Evolutionary conservation across 1,139 yeast genomes (phyloP), one percentile per base, ranked within the genome.

Genomic region (Hansenula sp.): DNA sequence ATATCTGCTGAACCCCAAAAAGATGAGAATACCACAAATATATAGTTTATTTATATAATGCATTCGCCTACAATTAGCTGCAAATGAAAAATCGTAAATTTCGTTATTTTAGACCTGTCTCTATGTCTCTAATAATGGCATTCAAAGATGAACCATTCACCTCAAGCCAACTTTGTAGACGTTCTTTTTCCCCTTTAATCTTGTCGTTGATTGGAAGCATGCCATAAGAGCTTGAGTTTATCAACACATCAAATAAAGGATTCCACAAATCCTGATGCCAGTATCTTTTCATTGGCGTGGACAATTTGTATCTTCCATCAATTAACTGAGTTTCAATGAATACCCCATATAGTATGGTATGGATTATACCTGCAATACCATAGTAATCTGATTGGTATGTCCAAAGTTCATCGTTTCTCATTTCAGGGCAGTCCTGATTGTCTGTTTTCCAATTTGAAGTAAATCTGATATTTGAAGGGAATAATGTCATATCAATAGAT

Each of bases 361-460:
- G 94, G 2, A 87, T 65, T 0, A 85, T 75, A 27, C 82, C 75
- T 0, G 96, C 97, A 22, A 87, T 50, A 0, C 96, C 97, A 57
- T 75, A 85, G 58, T 88, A 88, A 61, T 90, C 97, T 4, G 85
- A 82, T 54, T 89, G 90, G 55, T 73, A 87, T 3, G 78, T 74
- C 96, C 96, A 90, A 0, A 84, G 73, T 37, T 68, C 56, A 3
- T 75, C 69, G 3, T 73, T 64, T 42, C 79, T 68, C 82, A 86
- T 80, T 53, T 83, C 87, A 4, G 79, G 77, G 56, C 95, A 87
- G 53, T 87, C 95, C 52, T 82, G 92, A 40, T 71, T 70, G 53
- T 82, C 88, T 2, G 81, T 68, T 36, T 69, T 69, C 85, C 88
- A 83, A 49, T 73, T 69, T 14, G 82, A 71, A 26, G 65, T 62